Evolutionary conservation across 1,139 yeast genomes (phyloP), one percentile per base, ranked within the genome.

Genomic region (Pichia sp.): DNA sequence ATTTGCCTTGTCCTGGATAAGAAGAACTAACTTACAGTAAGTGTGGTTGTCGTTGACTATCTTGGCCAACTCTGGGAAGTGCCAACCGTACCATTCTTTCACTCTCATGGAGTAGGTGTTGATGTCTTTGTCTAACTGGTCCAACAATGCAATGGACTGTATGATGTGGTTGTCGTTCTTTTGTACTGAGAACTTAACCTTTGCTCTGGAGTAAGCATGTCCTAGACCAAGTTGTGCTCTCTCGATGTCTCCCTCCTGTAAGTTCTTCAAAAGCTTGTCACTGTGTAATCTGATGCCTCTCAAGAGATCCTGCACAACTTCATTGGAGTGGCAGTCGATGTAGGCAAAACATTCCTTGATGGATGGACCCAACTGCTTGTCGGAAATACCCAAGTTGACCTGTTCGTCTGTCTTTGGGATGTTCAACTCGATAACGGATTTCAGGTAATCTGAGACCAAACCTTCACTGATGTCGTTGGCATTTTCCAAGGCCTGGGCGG

Each of bases 51-150:
- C 99, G 62, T 89, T 85, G 58, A 90, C 93, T 70, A 93, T 81
- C 75, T 89, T 90, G 64, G 97, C 96, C 77, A 93, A 83, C 76
- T 93, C 99, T 54, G 99, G 99, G 83, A 93, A 93, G 73, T 93
- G 99, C 99, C 99, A 93, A 62, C 98, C 98, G 74, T 93, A 93
- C 99, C 99, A 93, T 76, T 93, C 99, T 79, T 93, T 93, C 68
- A 88, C 91, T 78, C 99, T 85, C 99, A 93, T 93, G 58, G 98
- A 93, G 72, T 87, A 93, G 54, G 98, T 93, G 75, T 93, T 93
- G 70, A 93, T 83, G 69, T 93, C 99, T 76, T 93, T 93, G 74
- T 93, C 99, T 63, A 93, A 82, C 71, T 95, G 96, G 70, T 93
- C 99, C 64, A 93, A 82, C 61, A 93, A 76, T 46, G 99, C 98